Evolutionary conservation across 164 flowering plant species (phyloP).

Genomic region (Tetrastigma voinierianum): DNA sequence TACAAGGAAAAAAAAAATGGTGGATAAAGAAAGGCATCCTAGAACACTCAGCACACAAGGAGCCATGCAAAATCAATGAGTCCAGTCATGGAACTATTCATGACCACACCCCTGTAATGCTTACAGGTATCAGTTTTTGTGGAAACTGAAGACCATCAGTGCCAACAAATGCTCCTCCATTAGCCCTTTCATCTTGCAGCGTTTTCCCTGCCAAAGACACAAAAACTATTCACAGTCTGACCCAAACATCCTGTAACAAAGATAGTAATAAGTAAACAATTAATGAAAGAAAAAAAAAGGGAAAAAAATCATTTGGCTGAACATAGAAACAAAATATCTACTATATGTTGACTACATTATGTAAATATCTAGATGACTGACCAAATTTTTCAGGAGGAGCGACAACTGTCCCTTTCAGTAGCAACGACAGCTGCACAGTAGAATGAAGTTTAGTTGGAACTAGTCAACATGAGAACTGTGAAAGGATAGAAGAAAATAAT

Average conservation of each 20-base stretch:
- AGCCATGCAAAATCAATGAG: not conserved
- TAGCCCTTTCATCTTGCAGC: slow-evolving; percentile 86
- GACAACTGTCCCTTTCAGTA: slow-evolving; percentile 92
- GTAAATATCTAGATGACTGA: slow-evolving; percentile 26
- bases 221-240: not conserved
- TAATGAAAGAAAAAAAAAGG: not conserved
- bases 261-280: not conserved
- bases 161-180: slow-evolving; percentile 83
- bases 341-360: not conserved
- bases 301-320: not conserved
- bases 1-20: not conserved
- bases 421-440: slow-evolving; percentile 72
- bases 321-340: slow-evolving; percentile 2
- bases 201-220: slow-evolving; percentile 66
- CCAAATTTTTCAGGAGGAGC: slow-evolving; percentile 99
- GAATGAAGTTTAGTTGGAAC: slow-evolving; percentile 16
- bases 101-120: slow-evolving; percentile 5
- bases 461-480: no score
- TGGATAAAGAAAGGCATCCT: not conserved
- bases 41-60: not conserved
- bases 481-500: not conserved
- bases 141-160: slow-evolving; percentile 87
- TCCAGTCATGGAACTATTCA: not conserved
- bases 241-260: not conserved
- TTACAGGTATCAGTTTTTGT: slow-evolving; percentile 91